Conservation (phyloP, 257 asterid species). For the Lithospermum erythrorhizon region DNA sequence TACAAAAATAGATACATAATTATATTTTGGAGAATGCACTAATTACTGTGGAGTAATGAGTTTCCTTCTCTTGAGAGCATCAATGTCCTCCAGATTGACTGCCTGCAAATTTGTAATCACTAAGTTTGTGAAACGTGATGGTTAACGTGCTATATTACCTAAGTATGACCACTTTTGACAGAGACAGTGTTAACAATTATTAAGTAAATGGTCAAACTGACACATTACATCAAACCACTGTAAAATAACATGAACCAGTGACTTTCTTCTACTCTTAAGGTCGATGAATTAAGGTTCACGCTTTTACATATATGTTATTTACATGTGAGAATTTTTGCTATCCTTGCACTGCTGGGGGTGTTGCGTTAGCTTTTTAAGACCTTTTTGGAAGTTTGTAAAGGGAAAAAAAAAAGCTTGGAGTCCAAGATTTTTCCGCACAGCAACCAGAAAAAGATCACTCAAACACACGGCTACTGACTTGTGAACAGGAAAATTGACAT, state of each 20-base stretch:
- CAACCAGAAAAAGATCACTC: no score
- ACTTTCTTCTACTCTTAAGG: not conserved
- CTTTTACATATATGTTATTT: not conserved
- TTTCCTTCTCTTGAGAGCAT: slow-evolving; percentile 70
- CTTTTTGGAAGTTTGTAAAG: no score
- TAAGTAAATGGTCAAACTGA: not conserved
- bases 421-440: no score
- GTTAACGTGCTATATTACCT: not conserved
- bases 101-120: slow-evolving; percentile 36
- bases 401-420: no score
- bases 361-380: no score
- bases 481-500: slow-evolving; percentile 6
- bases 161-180: not conserved
- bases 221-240: not conserved
- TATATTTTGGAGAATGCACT: slow-evolving; percentile 1
- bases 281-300: not conserved
- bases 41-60: slow-evolving; percentile 71
- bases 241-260: not conserved
- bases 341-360: no score
- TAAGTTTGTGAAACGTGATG: slow-evolving; percentile 1
- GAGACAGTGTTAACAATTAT: not conserved
- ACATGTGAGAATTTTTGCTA: not conserved
- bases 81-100: slow-evolving; percentile 52
- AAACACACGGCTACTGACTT: not conserved
- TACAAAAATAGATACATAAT: not conserved